These are phyloP conservation scores for Smittium culicis DNA, from an alignment of 371 early-diverging fungal species.

Conservation along the genomic window DNA sequence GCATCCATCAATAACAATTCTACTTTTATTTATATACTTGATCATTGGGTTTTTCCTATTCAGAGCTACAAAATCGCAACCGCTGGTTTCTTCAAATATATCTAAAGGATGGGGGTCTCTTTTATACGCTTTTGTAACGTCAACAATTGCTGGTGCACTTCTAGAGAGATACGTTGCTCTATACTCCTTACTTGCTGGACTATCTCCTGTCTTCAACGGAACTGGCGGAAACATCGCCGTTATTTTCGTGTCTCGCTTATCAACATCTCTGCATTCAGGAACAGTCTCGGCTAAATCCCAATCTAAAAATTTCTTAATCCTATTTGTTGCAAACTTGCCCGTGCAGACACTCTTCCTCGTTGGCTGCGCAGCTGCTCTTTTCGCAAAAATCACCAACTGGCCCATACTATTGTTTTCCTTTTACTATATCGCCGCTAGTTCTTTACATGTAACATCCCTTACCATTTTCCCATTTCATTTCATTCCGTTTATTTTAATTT, in stretches of 20 bases:
- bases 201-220: slow-evolving; percentile 35
- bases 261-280: slow-evolving; percentile 55
- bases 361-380: slow-evolving; percentile 33
- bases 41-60: not conserved
- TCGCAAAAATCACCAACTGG: not conserved
- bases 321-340: slow-evolving; percentile 55
- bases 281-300: slow-evolving; percentile 29
- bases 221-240: slow-evolving; percentile 69
- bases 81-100: slow-evolving; percentile 29
- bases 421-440: not conserved
- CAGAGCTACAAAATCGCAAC: not conserved
- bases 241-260: slow-evolving; percentile 65
- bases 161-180: slow-evolving; percentile 54
- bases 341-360: slow-evolving; percentile 51
- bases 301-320: slow-evolving; percentile 38
- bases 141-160: slow-evolving; percentile 62
- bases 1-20: not conserved
- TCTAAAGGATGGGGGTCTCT: slow-evolving; percentile 63
- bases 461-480: not conserved
- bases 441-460: slow-evolving; percentile 1
- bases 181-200: slow-evolving; percentile 55
- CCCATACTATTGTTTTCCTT: not conserved
- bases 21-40: not conserved
- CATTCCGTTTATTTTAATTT: not conserved
- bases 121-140: slow-evolving; percentile 58